Conservation (phyloP, 2,329 filamentous ascomycete species). For the Aspergillus ustus region DNA sequence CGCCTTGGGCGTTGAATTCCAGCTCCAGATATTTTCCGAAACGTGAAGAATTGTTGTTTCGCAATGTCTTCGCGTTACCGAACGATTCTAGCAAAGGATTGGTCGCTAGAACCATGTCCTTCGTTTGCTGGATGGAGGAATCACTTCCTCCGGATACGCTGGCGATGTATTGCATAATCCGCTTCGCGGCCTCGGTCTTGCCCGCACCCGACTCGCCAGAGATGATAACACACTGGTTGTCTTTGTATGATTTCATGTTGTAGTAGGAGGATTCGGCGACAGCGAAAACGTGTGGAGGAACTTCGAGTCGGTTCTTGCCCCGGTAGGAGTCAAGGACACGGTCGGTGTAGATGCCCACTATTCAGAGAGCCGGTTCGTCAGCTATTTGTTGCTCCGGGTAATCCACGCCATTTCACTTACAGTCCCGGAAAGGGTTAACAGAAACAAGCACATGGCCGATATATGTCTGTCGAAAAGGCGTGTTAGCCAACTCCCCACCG, state of each 20-base stretch:
- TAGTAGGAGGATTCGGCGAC: conserved; percentile 97
- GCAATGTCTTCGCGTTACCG: conserved; percentile 94
- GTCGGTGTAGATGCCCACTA: conserved; percentile 96
- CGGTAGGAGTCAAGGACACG: conserved; percentile 89
- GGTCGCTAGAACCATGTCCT: conserved; percentile 98
- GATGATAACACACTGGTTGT: conserved; percentile 99
- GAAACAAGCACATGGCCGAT: conserved; percentile 99
- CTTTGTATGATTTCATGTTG: conserved; percentile 99
- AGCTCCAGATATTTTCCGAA: conserved; percentile 99
- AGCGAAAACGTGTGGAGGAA: conserved; percentile 93
- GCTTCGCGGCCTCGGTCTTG: conserved; percentile 98
- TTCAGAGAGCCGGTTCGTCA: conserved; percentile 41
- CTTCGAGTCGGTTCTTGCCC: conserved; percentile 94
- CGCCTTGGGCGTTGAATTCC: conserved; percentile 88
- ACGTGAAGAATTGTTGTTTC: conserved; percentile 98
- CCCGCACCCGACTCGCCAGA: conserved; percentile 97
- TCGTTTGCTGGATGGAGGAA: conserved; percentile 91
- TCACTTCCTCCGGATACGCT: conserved; percentile 87
- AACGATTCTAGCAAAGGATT: conserved; percentile 97
- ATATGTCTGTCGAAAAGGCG: conserved; percentile 68
- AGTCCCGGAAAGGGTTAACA: conserved; percentile 95
- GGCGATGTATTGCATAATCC: conserved; percentile 99
- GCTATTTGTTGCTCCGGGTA: not conserved
- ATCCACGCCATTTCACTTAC: conserved; percentile 49
- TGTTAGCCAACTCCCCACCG: conserved; percentile 19